These are phyloP conservation scores for Globisporangium ultimum DNA, from an alignment of 352 stramenopile species.

Conservation along the genomic window DNA sequence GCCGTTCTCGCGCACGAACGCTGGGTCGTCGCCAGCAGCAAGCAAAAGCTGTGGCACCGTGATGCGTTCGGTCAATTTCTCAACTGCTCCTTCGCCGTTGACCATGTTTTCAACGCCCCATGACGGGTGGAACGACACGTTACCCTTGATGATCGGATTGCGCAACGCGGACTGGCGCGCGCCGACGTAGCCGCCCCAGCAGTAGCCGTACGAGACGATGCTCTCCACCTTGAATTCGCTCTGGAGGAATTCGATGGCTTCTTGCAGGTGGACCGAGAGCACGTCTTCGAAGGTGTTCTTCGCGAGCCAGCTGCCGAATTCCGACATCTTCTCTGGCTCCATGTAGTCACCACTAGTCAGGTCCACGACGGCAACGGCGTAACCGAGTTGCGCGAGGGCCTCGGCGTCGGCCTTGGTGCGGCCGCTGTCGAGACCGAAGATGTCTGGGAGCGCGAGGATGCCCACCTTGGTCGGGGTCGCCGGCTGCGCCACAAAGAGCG, in stretches of 20 bases:
- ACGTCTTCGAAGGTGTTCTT: slow-evolving; percentile 21
- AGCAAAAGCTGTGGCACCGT: slow-evolving; percentile 40
- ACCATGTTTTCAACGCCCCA: slow-evolving; percentile 33
- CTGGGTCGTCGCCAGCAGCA: slow-evolving; percentile 34
- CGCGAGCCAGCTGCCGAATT: slow-evolving; percentile 12
- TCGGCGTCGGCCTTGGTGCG: slow-evolving; percentile 50
- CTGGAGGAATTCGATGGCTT: slow-evolving; percentile 29
- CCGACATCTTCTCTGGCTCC: slow-evolving; percentile 1
- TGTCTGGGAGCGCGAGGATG: slow-evolving; percentile 42
- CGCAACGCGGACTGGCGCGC: slow-evolving; percentile 13
- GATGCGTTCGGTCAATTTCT: slow-evolving; percentile 38
- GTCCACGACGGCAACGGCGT: slow-evolving; percentile 45
- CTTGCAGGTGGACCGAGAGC: slow-evolving; percentile 13
- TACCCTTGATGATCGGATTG: slow-evolving; percentile 18
- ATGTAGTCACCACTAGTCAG: slow-evolving; percentile 33
- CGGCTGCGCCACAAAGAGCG: slow-evolving; percentile 33
- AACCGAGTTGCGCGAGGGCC: slow-evolving; percentile 37
- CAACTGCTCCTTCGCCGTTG: slow-evolving; percentile 22
- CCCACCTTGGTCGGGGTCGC: slow-evolving; percentile 19
- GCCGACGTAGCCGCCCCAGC: slow-evolving; percentile 25
- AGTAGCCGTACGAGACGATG: slow-evolving; percentile 21
- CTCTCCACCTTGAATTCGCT: slow-evolving; percentile 14
- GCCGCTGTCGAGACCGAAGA: slow-evolving; percentile 48
- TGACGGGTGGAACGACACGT: slow-evolving; percentile 27
- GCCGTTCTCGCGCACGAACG: slow-evolving; percentile 27